phyloP scores from a whole-genome alignment of 1,139 yeast genomes.

The Kurtzmaniella natalensis region DNA sequence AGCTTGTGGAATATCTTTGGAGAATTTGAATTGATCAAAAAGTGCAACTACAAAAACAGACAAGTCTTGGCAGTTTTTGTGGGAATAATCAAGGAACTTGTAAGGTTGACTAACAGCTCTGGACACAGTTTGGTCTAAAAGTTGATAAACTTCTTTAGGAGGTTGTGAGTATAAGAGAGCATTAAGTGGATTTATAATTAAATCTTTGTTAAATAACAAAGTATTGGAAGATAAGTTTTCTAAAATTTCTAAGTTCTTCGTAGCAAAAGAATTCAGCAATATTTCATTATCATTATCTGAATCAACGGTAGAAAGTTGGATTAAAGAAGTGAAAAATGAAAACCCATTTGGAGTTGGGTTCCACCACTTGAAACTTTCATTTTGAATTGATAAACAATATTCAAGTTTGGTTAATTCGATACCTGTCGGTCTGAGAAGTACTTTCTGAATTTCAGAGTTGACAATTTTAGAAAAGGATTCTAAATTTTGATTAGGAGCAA shows the following conservation, averaged over 20 bases:
- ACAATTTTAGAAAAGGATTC: constrained; percentile 15
- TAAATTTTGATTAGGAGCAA: constrained; percentile 15
- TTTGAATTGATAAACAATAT: constrained; percentile 37
- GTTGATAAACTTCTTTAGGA: constrained; percentile 36
- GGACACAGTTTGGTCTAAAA: constrained; percentile 71
- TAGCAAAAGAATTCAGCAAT: constrained; percentile 12
- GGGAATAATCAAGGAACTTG: constrained; percentile 71
- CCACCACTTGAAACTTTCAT: constrained; percentile 55
- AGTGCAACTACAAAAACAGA: constrained; percentile 69
- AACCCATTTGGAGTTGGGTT: constrained; percentile 46
- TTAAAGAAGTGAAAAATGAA: constrained; percentile 57
- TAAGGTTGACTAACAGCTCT: constrained; percentile 73
- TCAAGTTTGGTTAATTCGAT: constrained; percentile 54
- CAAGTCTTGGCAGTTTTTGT: constrained; percentile 29
- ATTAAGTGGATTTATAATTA: constrained; percentile 40
- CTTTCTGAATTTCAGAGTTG: constrained; percentile 17
- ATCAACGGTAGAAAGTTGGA: constrained; percentile 40
- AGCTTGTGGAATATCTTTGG: constrained; percentile 15
- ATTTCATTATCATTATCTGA: neutral
- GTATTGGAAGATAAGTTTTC: constrained; percentile 19
- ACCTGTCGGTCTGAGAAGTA: constrained; percentile 30
- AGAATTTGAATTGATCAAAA: constrained; percentile 67
- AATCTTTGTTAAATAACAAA: constrained; percentile 42
- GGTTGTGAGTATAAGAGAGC: constrained; percentile 33
- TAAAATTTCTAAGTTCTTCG: constrained; percentile 22